These are phyloP conservation scores for Rhinocladiella mackenziei DNA, from an alignment of 2,329 filamentous ascomycete species.

Conservation along the genomic window DNA sequence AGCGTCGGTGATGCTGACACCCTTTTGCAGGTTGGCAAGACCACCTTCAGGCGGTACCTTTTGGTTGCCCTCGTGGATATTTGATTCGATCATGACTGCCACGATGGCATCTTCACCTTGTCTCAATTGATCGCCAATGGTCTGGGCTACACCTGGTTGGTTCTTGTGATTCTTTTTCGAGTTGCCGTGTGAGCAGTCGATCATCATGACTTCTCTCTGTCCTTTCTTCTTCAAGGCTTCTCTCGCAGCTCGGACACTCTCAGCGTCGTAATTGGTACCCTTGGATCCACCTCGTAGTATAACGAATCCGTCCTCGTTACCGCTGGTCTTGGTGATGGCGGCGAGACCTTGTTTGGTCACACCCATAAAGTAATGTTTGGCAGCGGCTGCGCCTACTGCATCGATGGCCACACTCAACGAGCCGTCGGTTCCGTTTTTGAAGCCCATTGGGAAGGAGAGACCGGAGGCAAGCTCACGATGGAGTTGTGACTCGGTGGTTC, in stretches of 20 bases:
- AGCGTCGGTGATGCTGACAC: conserved; percentile 94
- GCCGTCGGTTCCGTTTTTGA: conserved; percentile 99
- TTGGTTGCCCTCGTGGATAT: conserved; percentile 91
- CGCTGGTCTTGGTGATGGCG: conserved; percentile 87
- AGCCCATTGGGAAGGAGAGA: conserved; percentile 93
- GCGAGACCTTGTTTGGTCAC: conserved; percentile 95
- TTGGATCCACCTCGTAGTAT: conserved; percentile 89
- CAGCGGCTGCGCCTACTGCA: conserved; percentile 85
- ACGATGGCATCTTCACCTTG: conserved; percentile 82
- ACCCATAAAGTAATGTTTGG: conserved; percentile 94
- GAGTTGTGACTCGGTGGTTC: conserved; percentile 92
- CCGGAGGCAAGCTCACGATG: conserved; percentile 93
- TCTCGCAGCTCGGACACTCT: conserved; percentile 80
- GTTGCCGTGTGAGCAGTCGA: conserved; percentile 97
- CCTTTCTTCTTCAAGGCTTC: conserved; percentile 70
- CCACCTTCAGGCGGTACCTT: conserved; percentile 80
- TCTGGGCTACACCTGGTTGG: conserved; percentile 86
- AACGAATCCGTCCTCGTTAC: conserved; percentile 96
- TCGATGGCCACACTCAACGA: conserved; percentile 86
- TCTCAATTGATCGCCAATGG: conserved; percentile 77
- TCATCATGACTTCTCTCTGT: conserved; percentile 77
- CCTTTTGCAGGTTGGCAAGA: conserved; percentile 78
- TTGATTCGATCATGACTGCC: conserved; percentile 98
- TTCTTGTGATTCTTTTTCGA: conserved; percentile 95
- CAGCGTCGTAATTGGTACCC: conserved; percentile 88